Conservation (phyloP, 2,329 filamentous ascomycete species). For the Remersonia thermophila region DNA sequence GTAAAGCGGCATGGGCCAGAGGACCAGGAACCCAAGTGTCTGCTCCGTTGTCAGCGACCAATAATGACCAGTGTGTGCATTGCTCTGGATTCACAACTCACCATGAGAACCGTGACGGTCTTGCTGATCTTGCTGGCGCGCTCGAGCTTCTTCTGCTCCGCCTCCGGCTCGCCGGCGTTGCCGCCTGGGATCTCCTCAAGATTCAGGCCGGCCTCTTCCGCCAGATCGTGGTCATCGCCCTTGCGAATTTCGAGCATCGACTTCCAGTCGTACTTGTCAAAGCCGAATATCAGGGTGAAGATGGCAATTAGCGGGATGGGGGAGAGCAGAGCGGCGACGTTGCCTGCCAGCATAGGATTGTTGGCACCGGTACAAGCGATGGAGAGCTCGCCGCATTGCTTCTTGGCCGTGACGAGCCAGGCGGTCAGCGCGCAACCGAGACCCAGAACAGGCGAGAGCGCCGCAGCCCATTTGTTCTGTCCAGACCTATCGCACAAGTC, state of each 20-base stretch:
- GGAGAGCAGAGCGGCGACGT: slow-evolving; percentile 69
- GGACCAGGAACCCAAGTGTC: slow-evolving; percentile 59
- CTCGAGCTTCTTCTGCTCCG: slow-evolving; percentile 26
- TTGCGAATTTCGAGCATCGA: slow-evolving; percentile 70
- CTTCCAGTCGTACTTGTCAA: slow-evolving; percentile 72
- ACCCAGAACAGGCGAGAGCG: slow-evolving; percentile 56
- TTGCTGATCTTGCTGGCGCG: slow-evolving; percentile 24
- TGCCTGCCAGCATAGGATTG: slow-evolving; percentile 77
- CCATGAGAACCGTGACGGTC: slow-evolving; percentile 21
- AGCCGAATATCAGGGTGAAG: slow-evolving; percentile 57
- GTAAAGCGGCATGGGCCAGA: slow-evolving; percentile 93
- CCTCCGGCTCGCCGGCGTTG: slow-evolving; percentile 26
- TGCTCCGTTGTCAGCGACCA: too few species aligned
- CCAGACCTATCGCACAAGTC: slow-evolving; percentile 34
- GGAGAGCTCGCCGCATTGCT: slow-evolving; percentile 53
- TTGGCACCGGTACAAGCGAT: slow-evolving; percentile 73
- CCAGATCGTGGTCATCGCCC: slow-evolving; percentile 65
- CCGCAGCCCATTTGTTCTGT: slow-evolving; percentile 65
- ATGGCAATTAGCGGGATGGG: slow-evolving; percentile 64
- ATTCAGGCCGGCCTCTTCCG: slow-evolving; percentile 49
- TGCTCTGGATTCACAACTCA: slow-evolving; percentile 9
- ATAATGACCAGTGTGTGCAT: slow-evolving; percentile 10
- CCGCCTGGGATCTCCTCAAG: slow-evolving; percentile 48
- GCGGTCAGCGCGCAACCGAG: slow-evolving; percentile 57
- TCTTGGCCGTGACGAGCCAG: slow-evolving; percentile 67